Percentiles rank a stretch among this genome's conserved stretches.
phyloP scores from a whole-genome alignment of 73 alveolate genomes.

The Paraurostyla sp. region DNA sequence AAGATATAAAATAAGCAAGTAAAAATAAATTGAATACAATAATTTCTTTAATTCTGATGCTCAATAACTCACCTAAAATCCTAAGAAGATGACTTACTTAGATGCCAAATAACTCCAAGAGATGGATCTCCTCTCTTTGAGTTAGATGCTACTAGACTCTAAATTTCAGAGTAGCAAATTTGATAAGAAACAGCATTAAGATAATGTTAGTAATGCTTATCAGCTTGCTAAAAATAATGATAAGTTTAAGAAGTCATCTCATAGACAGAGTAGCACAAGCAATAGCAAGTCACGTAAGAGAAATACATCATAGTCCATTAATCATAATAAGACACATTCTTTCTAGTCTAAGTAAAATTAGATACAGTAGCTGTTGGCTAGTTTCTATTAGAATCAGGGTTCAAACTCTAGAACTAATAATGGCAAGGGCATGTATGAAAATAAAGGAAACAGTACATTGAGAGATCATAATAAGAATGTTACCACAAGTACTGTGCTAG shows the following conservation, averaged over 20 bases:
- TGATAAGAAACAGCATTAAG: too few relatives aligned
- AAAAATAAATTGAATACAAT: not conserved
- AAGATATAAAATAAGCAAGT: not conserved
- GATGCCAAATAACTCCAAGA: not conserved
- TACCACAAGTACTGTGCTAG: too few relatives aligned
- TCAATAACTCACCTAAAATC: not conserved
- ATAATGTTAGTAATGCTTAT: too few relatives aligned
- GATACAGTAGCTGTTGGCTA: not conserved
- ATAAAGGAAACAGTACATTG: slow-evolving; percentile 8
- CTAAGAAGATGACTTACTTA: not conserved
- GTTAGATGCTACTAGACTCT: not conserved
- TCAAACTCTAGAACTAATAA: not conserved
- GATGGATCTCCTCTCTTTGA: not conserved
- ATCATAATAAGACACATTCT: slow-evolving; percentile 17
- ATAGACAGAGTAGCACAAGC: not conserved
- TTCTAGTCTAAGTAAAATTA: not conserved
- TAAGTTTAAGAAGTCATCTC: not conserved
- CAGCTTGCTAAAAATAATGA: not conserved
- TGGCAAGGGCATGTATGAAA: slow-evolving; percentile 16
- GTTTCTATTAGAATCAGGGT: not conserved
- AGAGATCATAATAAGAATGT: not conserved
- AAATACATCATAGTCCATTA: not conserved
- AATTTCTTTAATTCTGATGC: not conserved
- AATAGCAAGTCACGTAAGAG: too few relatives aligned
- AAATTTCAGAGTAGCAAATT: not conserved